Conservation (phyloP, 2,329 filamentous ascomycete genomes). For the Aspergillus fructus region DNA sequence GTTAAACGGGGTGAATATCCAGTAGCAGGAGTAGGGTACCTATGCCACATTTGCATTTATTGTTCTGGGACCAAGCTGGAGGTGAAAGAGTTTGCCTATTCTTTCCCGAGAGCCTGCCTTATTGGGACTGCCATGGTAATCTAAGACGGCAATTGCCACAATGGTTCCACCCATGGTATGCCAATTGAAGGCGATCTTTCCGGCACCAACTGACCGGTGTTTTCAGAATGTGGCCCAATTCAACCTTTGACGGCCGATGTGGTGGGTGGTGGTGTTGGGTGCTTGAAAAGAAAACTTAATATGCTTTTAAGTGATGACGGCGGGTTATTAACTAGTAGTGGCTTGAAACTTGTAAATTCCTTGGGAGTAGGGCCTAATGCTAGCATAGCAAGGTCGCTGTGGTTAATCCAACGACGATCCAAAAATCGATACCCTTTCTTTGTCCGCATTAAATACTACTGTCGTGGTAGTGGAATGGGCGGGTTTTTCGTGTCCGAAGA, state of each 20-base stretch:
- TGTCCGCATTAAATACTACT: no score
- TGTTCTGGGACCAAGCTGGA: background rate
- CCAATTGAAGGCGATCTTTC: background rate
- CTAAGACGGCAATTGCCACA: slow-evolving; percentile 10
- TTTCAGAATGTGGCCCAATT: background rate
- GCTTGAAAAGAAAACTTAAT: background rate
- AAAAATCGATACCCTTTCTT: no score
- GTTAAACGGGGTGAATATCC: background rate
- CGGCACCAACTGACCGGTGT: background rate
- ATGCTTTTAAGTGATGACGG: background rate
- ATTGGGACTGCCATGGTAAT: slow-evolving; percentile 1
- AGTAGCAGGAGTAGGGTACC: background rate
- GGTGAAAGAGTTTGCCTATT: background rate
- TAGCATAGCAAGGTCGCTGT: no score
- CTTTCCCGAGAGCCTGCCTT: background rate
- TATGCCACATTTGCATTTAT: background rate
- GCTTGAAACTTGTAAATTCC: no score
- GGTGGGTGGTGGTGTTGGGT: background rate
- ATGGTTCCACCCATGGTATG: slow-evolving; percentile 1
- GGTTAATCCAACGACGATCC: no score
- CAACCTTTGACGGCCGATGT: background rate
- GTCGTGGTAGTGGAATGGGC: no score
- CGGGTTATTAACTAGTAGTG: background rate
- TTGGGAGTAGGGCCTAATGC: no score
- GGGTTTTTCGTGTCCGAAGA: no score